These are phyloP conservation scores for Colletotrichum coccodes DNA, from an alignment of 2,329 filamentous ascomycete genomes.

Conservation along the genomic window DNA sequence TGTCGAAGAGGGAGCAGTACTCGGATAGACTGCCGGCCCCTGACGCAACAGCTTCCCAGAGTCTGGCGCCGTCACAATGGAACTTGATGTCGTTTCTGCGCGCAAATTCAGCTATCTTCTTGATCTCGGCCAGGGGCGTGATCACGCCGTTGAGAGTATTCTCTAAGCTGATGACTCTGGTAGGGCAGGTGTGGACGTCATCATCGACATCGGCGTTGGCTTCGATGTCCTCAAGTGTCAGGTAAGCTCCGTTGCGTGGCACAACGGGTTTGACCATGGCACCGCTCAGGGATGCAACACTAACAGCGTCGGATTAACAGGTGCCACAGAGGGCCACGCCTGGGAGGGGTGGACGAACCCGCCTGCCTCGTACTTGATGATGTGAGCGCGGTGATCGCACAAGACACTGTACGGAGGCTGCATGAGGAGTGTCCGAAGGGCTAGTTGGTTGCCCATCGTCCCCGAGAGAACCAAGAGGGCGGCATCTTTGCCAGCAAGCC, in stretches of 20 bases:
- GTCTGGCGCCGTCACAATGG: conserved; percentile 81
- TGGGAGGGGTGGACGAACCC: conserved; percentile 53
- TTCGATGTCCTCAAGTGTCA: conserved; percentile 82
- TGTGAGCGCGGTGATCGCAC: conserved; percentile 82
- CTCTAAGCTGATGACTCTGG: conserved; percentile 83
- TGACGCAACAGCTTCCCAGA: conserved; percentile 84
- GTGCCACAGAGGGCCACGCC: not conserved
- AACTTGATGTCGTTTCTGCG: conserved; percentile 71
- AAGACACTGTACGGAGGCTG: conserved; percentile 85
- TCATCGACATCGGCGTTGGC: conserved; percentile 71
- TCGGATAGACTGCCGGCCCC: conserved; percentile 75
- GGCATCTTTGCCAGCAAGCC: conserved; percentile 78
- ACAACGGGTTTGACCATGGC: conserved; percentile 75
- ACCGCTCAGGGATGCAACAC: conserved; percentile 76
- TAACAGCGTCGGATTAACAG: conserved; percentile 46
- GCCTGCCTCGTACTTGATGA: conserved; percentile 74
- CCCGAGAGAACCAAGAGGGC: conserved; percentile 87
- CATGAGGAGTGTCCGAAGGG: conserved; percentile 79
- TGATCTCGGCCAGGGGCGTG: conserved; percentile 78
- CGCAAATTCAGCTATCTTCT: conserved; percentile 77
- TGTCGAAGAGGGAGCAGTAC: conserved; percentile 77
- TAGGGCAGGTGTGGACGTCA: conserved; percentile 83
- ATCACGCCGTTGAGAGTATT: conserved; percentile 86
- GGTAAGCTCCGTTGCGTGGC: conserved; percentile 76
- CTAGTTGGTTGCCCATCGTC: conserved; percentile 94